Evolutionary conservation across 2,329 filamentous ascomycete species (phyloP), one percentile per base, ranked within the genome.

Genomic region (Fusarium oxysporum): DNA sequence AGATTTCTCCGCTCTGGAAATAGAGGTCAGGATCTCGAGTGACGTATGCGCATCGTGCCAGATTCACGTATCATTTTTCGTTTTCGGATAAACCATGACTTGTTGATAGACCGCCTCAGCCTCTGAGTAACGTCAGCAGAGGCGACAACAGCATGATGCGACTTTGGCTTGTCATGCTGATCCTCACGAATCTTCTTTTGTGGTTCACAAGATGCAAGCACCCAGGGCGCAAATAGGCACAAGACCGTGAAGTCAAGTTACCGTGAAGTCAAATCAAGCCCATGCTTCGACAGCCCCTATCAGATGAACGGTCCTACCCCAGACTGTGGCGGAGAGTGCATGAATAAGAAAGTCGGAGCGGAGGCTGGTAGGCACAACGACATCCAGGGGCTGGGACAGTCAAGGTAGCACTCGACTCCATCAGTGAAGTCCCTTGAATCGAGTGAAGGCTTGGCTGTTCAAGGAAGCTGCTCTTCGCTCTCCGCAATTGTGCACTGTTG

Each of bases 401-500:
- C 54, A 57, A 67, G 38, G 62, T 66, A 23, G 12, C 50, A 65
- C 50, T 37, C 32, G 32, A 68, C 43, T 62, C 65, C 64, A 54
- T 68, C 25, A 9, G 23, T 51, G 44, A 48, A 60, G 45, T 68
- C 65, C 69, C 65, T 72, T 48, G 44, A 57, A 57, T 70, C 65
- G 50, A 68, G 47, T 35, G 12, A 60, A 28, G 38, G 63, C 55
- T 57, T 72, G 50, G 56, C 40, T 57, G 59, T 30, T 35, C 45
- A 72, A 41, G 37, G 23, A 38, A 55, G 23, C 35, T 54, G 17
- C 41, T 61, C 23, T 54, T 54, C 16, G 50, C 33, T 54, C 68
- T 71, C 71, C 64, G 48, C 68, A 74, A 69, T 65, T 60, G 65
- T 70, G 70, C 65, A 66, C 64, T 71, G 50, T 71, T 45, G 28